Percentiles rank a stretch among this genome's conserved stretches.
Evolutionary conservation across 2,329 filamentous ascomycete species (phyloP).

Genomic region (Blastomyces percursus): DNA sequence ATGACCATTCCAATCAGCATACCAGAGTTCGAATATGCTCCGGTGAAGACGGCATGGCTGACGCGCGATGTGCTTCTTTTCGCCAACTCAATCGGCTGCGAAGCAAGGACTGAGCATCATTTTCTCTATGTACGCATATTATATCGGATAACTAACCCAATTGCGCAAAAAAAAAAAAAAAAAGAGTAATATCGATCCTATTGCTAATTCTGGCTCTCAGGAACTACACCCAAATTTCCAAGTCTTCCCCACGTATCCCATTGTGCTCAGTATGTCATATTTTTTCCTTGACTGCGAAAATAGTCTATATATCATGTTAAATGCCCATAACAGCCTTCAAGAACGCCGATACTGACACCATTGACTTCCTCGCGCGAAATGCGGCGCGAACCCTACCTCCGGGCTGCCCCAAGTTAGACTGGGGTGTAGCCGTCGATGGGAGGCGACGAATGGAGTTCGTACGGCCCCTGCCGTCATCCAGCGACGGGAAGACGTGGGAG

Average conservation of each 20-base stretch:
- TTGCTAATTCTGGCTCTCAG: conserved; percentile 32
- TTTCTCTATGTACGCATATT: conserved; percentile 63
- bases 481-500: conserved; percentile 62
- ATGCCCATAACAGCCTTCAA: conserved; percentile 55
- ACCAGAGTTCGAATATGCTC: conserved; percentile 22
- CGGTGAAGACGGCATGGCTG: conserved; percentile 50
- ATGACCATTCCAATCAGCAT: not conserved
- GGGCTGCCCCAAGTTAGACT: conserved; percentile 63
- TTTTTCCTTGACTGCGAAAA: conserved; percentile 16
- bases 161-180: not conserved
- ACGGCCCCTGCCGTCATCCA: conserved; percentile 61
- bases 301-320: not conserved
- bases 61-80: conserved; percentile 84
- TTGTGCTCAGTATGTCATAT: conserved; percentile 55
- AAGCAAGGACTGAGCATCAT: conserved; percentile 65
- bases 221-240: conserved; percentile 78
- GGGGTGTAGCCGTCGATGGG: conserved; percentile 64
- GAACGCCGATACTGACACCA: conserved; percentile 58
- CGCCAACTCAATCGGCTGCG: conserved; percentile 75
- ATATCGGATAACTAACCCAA: not conserved
- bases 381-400: conserved; percentile 54
- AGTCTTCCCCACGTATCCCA: conserved; percentile 82
- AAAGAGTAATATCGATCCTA: not conserved
- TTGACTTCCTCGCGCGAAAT: conserved; percentile 70
- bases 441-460: conserved; percentile 68